Percentiles rank a stretch among this genome's conserved stretches.
phyloP scores from a whole-genome alignment of 2,329 filamentous ascomycete genomes.

The Dothiorella sarmentorum region DNA sequence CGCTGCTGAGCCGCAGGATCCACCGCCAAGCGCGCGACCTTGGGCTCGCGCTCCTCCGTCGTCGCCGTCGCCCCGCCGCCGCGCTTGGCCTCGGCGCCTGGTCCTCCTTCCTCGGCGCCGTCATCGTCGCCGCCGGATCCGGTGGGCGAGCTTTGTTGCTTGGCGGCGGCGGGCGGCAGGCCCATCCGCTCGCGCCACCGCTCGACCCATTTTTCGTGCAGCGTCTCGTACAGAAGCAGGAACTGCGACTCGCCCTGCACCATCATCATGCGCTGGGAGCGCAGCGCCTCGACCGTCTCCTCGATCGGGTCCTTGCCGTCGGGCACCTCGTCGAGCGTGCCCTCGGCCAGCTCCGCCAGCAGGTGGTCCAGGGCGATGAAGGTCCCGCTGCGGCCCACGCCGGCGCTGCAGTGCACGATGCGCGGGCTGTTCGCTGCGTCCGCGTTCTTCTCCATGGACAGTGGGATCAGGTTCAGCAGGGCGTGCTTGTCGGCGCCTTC shows the following conservation, averaged over 20 bases:
- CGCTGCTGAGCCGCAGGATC: not conserved
- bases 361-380: conserved; percentile 97
- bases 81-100: not conserved
- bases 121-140: not conserved
- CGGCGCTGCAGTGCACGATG: conserved; percentile 72
- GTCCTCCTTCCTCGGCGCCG: not conserved
- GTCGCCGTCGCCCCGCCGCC: not conserved
- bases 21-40: conserved; percentile 11
- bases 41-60: conserved; percentile 6
- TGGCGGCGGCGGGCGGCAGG: not conserved
- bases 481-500: conserved; percentile 62
- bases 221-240: conserved; percentile 81
- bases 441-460: conserved; percentile 56
- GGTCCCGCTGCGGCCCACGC: conserved; percentile 89
- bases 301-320: conserved; percentile 66
- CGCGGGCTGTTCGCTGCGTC: conserved; percentile 53
- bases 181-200: conserved; percentile 29
- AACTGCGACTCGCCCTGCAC: conserved; percentile 87
- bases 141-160: not conserved
- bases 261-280: conserved; percentile 91
- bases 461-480: conserved; percentile 65
- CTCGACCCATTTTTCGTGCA: conserved; percentile 71
- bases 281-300: conserved; percentile 72
- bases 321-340: conserved; percentile 54
- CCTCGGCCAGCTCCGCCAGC: conserved; percentile 73